Evolutionary conservation across 2,329 filamentous ascomycete genomes (phyloP).

Genomic region (Monilinia fructigena): DNA sequence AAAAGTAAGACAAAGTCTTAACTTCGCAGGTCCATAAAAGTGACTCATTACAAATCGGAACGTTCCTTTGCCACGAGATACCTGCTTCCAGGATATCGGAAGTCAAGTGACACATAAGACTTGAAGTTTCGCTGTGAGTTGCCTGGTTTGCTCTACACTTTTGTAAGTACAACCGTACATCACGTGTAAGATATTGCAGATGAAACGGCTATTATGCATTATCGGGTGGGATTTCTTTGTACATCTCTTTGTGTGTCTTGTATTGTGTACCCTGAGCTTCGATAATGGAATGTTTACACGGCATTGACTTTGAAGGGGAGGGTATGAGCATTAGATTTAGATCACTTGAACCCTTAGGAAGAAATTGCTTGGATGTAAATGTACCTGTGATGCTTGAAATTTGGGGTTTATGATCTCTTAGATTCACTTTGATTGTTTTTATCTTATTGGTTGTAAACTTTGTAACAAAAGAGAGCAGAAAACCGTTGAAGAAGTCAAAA

Average conservation of each 20-base stretch:
- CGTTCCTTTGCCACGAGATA: slow-evolving; percentile 23
- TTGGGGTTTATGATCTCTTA: neutral
- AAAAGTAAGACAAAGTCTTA: slow-evolving; percentile 20
- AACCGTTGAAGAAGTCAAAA: neutral
- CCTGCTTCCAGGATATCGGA: slow-evolving; percentile 24
- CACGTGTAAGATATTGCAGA: slow-evolving; percentile 20
- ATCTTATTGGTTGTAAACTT: neutral
- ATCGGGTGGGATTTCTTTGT: slow-evolving; percentile 10
- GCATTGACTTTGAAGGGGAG: neutral
- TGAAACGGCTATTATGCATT: slow-evolving; percentile 22
- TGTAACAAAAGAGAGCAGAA: neutral
- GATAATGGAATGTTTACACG: slow-evolving; percentile 18
- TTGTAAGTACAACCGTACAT: neutral
- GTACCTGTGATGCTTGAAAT: neutral
- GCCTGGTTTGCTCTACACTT: slow-evolving; percentile 3
- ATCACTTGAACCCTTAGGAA: slow-evolving; percentile 16
- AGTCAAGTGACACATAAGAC: slow-evolving; percentile 23
- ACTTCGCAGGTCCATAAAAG: slow-evolving; percentile 3
- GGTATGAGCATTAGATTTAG: slow-evolving; percentile 16
- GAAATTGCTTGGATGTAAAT: slow-evolving; percentile 12
- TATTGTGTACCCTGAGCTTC: neutral
- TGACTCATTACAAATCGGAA: slow-evolving; percentile 23
- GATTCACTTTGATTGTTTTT: neutral
- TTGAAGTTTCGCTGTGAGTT: slow-evolving; percentile 1
- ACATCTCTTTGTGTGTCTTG: neutral